Evolutionary conservation across 2,329 filamentous ascomycete species (phyloP), one percentile per base, ranked within the genome.

Genomic region (Sarocladium kiliense): DNA sequence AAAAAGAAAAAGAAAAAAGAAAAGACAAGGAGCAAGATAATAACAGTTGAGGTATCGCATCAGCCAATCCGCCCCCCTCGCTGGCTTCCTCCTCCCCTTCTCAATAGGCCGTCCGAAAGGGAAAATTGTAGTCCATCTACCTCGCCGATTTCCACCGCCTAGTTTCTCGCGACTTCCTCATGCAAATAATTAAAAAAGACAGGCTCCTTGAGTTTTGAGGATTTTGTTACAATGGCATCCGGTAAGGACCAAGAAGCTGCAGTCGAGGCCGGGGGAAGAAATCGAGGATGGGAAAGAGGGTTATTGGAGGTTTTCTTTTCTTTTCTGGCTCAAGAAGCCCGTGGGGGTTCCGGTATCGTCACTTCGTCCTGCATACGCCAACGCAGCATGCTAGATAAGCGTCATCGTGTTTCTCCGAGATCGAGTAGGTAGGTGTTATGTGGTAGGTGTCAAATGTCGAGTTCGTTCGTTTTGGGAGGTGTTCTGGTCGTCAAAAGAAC

Each of bases 331-430:
- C 47, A 51, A 51, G 26, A 34, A 36, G 27, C 18, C 47, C 27
- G 30, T 36, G 25, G 27, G 47, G 44, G 18, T 3, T 51, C 26
- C n/a, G 50, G 64, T 65, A 67, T 72, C 69, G 68, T 73, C 68
- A 69, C 65, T 66, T 73, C 68, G 69, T 72, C 68, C 64, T 66
- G 70, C 65, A 62, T 70, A 63, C 66, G 68, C 66, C 67, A 65
- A 65, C 64, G 63, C 60, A 64, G 67, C 65, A 65, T 63, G 57
- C 62, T 64, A 62, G 58, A 64, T 64, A 61, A 62, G 62, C 59
- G 60, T 66, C 55, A 61, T 64, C 63, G 61, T 51, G 47, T 32
- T 36, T 51, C 47, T 51, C 47, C 47, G 47, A 51, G 27, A 36
- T 51, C 47, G 30, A 36, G 27, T 19, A 23, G 47, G 47, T 51